Base-by-base conservation (phyloP, 306 rosid species). In the Malus orientalis region DNA sequence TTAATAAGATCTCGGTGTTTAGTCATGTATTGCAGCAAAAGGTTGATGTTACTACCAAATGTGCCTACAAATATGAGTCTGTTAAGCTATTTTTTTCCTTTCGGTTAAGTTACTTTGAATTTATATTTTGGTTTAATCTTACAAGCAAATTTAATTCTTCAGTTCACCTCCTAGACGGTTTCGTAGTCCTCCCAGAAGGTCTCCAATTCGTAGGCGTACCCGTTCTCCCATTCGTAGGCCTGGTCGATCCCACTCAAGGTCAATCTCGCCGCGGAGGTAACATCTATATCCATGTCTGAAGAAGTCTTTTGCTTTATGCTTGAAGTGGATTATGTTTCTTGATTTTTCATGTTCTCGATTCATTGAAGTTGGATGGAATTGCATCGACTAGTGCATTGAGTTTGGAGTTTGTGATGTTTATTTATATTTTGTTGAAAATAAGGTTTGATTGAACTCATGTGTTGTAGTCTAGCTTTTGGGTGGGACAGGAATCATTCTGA, bases 121-220 rank as follows among this genome's bases (percentile, higher is more conserved):
- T n/a, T 58, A 29, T 29, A 33, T 19, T 19, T 42, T 67, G 14
- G 33, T 65, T 25, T 11, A 25, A 30, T 42, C 57, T 20, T 67
- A 38, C 40, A 10, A 63, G 33, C 9, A 3, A 29, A 23, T 55
- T 45, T 81, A 36, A 53, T 80, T 82, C 79, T 79, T 70, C 75
- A 89, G 98, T 16, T 85, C 98, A 68, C 99, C 98, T 60, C 93
- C 90, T 73, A 88, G 99, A 79, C 83, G 99, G 66, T 78, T 82
- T 83, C 97, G 96, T 33, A 96, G 97, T 81, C 99, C 98, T 81
- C 98, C 96, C 70, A 90, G 99, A 85, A 96, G 99, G 70, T 91
- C 99, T 86, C 98, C 99, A 57, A 74, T 89, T 78, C 96, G 93
- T 30, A 92, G 97, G 78, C 96, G 95, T 12, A 90, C 88, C 80